These are phyloP conservation scores for Trichoderma guizhouense DNA, from an alignment of 2,329 filamentous ascomycete species.

Conservation along the genomic window DNA sequence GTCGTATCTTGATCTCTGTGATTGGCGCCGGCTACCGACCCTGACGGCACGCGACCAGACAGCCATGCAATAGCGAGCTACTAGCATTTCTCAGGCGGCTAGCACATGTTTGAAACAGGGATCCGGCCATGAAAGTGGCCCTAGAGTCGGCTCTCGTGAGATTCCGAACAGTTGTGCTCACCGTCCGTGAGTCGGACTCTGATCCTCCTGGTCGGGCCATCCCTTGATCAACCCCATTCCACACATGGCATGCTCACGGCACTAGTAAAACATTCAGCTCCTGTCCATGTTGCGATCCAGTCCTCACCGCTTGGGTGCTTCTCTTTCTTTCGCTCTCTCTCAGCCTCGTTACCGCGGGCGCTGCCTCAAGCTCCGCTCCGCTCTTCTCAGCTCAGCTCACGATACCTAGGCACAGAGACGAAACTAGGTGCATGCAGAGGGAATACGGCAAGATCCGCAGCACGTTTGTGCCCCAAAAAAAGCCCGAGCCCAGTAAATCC, in stretches of 20 bases:
- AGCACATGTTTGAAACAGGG: neutral
- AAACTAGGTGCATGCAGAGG: neutral
- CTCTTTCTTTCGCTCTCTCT: neutral
- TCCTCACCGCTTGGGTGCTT: neutral
- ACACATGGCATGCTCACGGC: neutral
- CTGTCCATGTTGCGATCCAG: neutral
- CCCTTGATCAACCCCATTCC: constrained; percentile 1
- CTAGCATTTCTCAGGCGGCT: neutral
- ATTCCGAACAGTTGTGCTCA: neutral
- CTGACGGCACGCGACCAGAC: constrained; percentile 8
- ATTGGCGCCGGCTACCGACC: neutral
- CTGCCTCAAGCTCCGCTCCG: neutral
- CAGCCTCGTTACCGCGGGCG: neutral
- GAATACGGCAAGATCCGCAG: neutral
- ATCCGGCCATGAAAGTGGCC: neutral
- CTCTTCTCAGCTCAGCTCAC: constrained; percentile 7
- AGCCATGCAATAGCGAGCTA: neutral
- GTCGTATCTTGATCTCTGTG: neutral
- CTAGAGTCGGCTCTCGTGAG: neutral
- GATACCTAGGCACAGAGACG: neutral
- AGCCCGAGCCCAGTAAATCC: neutral
- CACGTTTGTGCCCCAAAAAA: neutral
- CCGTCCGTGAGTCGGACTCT: neutral
- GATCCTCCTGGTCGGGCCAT: neutral
- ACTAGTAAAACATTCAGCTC: neutral